A percentile compares a stretch with the other conserved stretches of the same genome.
Conservation (phyloP, 805 yeast species). For the Pichia rugopelliculosa region DNA sequence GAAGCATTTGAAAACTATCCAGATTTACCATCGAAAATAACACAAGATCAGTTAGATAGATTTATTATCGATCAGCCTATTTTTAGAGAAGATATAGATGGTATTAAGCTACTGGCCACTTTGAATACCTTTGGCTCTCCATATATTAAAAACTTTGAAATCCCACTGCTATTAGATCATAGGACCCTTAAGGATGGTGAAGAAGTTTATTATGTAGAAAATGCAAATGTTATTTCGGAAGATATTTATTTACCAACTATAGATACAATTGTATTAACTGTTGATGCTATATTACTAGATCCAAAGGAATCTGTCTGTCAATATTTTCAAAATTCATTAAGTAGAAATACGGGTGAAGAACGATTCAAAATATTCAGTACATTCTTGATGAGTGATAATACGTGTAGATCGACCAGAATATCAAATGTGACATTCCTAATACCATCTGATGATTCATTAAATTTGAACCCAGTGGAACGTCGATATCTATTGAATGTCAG, state of each 20-base stretch:
- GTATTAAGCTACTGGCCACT: slow-evolving; percentile 23
- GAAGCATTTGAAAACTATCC: slow-evolving; percentile 47
- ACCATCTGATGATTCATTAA: slow-evolving; percentile 37
- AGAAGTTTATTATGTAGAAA: slow-evolving; percentile 31
- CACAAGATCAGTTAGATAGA: slow-evolving; percentile 18
- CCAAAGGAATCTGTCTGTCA: slow-evolving; percentile 31
- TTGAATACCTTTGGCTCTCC: slow-evolving; percentile 18
- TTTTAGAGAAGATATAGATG: slow-evolving; percentile 23
- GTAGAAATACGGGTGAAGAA: slow-evolving; percentile 14
- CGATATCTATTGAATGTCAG: slow-evolving; percentile 32
- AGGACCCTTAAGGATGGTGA: slow-evolving; percentile 11
- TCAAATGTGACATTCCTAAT: slow-evolving; percentile 37
- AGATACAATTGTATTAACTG: slow-evolving; percentile 60
- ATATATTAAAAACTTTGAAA: slow-evolving; percentile 10
- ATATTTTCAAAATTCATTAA: slow-evolving; percentile 21
- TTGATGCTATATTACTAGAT: slow-evolving; percentile 37
- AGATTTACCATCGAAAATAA: slow-evolving; percentile 3
- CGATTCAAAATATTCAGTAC: slow-evolving; percentile 15
- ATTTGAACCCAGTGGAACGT: slow-evolving; percentile 34
- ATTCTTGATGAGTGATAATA: slow-evolving; percentile 15
- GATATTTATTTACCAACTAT: slow-evolving; percentile 56
- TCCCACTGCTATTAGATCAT: slow-evolving; percentile 31
- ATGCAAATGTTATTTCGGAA: slow-evolving; percentile 44
- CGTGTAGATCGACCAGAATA: slow-evolving; percentile 16
- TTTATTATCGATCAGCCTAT: slow-evolving; percentile 32